A percentile compares a stretch with the other conserved stretches of the same genome.
Evolutionary conservation across 495 filamentous ascomycete species (phyloP).

Genomic region (Pseudoneurospora amorphoporcata): DNA sequence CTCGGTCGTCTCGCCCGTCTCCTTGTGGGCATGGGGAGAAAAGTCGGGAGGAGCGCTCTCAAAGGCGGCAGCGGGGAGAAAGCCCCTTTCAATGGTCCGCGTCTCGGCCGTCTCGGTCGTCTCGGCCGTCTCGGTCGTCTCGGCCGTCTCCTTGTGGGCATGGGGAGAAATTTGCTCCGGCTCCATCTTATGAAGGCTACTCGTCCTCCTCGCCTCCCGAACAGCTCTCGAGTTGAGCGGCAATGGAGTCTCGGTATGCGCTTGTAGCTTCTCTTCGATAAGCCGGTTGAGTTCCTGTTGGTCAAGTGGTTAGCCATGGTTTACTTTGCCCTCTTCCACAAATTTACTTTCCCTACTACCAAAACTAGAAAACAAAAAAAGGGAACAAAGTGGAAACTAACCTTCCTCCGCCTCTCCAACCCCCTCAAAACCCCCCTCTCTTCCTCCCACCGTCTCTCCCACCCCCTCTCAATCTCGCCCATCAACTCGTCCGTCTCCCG

Average conservation of each 20-base stretch:
- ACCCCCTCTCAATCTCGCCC: slow-evolving; percentile 21
- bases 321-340: too few relatives aligned
- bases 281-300: slow-evolving; percentile 25
- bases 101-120: neutral
- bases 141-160: neutral
- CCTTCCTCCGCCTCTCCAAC: slow-evolving; percentile 24
- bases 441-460: slow-evolving; percentile 11
- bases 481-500: slow-evolving; percentile 20
- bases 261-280: slow-evolving; percentile 23
- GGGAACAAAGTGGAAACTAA: neutral
- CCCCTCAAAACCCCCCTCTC: slow-evolving; percentile 13
- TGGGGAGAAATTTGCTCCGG: neutral
- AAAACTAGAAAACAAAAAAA: neutral
- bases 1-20: neutral
- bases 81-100: neutral
- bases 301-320: neutral
- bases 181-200: neutral
- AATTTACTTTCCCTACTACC: neutral
- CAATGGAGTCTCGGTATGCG: slow-evolving; percentile 7
- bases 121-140: neutral
- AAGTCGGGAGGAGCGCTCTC: neutral
- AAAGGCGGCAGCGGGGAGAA: neutral
- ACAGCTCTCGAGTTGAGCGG: neutral
- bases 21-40: too few relatives aligned
- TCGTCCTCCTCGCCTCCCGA: neutral